phyloP scores from a whole-genome alignment of 768 basidiomycete genomes.

The Coprinellus micaceus region DNA sequence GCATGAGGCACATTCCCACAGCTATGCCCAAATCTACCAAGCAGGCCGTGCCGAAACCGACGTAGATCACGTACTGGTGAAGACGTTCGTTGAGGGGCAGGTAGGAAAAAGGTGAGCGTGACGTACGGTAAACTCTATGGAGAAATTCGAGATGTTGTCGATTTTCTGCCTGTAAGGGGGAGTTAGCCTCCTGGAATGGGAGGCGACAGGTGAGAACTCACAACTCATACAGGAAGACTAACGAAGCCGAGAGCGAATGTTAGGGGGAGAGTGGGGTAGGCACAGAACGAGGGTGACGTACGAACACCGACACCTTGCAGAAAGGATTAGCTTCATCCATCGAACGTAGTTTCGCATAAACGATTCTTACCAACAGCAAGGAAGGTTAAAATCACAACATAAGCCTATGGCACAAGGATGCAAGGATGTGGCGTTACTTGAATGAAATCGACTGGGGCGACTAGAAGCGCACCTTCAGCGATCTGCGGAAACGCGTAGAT shows the following conservation, averaged over 20 bases:
- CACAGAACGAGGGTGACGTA: neutral
- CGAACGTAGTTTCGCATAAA: neutral
- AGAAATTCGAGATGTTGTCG: neutral
- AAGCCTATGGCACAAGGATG: neutral
- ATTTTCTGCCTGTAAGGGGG: neutral
- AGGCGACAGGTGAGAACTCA: neutral
- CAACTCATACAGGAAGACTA: constrained; percentile 3
- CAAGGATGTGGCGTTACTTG: neutral
- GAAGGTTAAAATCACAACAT: neutral
- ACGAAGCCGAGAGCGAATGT: neutral
- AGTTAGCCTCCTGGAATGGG: neutral
- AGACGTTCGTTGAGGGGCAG: neutral
- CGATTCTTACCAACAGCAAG: constrained; percentile 4
- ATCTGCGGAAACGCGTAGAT: constrained; percentile 1
- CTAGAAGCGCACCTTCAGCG: constrained; percentile 3
- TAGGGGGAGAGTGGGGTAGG: neutral
- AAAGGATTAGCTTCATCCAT: neutral
- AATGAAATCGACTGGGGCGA: neutral
- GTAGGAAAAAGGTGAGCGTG: too few species aligned
- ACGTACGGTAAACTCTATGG: neutral
- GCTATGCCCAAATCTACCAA: constrained; percentile 29
- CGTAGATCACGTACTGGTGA: constrained; percentile 27
- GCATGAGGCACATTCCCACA: constrained; percentile 27
- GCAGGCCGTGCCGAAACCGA: constrained; percentile 28
- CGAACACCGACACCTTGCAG: constrained; percentile 6